These are phyloP conservation scores for Aspergillus carlsbadensis DNA, from an alignment of 495 filamentous ascomycete genomes.

Conservation along the genomic window DNA sequence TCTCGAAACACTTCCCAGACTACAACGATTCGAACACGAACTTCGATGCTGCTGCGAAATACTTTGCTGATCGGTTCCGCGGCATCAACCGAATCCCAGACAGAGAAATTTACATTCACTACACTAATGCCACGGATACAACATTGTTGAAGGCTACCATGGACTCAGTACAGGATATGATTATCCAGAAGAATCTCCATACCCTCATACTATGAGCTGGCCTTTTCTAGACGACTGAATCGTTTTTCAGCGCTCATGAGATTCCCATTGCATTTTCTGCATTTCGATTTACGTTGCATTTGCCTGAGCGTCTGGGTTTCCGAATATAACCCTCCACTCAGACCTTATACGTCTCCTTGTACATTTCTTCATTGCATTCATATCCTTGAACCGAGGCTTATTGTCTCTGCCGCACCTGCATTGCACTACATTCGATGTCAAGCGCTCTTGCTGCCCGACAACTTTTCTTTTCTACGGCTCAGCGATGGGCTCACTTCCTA, in stretches of 20 bases:
- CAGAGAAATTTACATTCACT: slow-evolving; percentile 91
- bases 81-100: slow-evolving; percentile 80
- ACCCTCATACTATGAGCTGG: slow-evolving; percentile 80
- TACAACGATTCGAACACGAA: slow-evolving; percentile 63
- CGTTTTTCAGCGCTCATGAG: slow-evolving; percentile 24
- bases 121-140: slow-evolving; percentile 93
- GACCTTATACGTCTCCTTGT: slow-evolving; percentile 6
- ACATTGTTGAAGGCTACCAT: slow-evolving; percentile 96
- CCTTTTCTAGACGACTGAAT: slow-evolving; percentile 20
- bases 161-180: slow-evolving; percentile 97
- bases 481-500: slow-evolving; percentile 18
- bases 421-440: not conserved
- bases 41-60: slow-evolving; percentile 65
- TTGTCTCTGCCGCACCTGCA: not conserved
- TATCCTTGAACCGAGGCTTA: not conserved
- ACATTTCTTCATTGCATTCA: slow-evolving; percentile 8
- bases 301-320: slow-evolving; percentile 19
- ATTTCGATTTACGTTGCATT: slow-evolving; percentile 23
- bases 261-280: slow-evolving; percentile 21
- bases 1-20: slow-evolving; percentile 91
- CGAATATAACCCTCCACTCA: slow-evolving; percentile 16
- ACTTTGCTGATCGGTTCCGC: slow-evolving; percentile 88
- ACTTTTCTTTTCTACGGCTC: slow-evolving; percentile 14
- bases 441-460: slow-evolving; percentile 15
- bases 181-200: slow-evolving; percentile 96